A percentile compares a stretch with the other conserved stretches of the same genome.
Conservation (phyloP, 768 basidiomycete species). For the Mycena haematopus region DNA sequence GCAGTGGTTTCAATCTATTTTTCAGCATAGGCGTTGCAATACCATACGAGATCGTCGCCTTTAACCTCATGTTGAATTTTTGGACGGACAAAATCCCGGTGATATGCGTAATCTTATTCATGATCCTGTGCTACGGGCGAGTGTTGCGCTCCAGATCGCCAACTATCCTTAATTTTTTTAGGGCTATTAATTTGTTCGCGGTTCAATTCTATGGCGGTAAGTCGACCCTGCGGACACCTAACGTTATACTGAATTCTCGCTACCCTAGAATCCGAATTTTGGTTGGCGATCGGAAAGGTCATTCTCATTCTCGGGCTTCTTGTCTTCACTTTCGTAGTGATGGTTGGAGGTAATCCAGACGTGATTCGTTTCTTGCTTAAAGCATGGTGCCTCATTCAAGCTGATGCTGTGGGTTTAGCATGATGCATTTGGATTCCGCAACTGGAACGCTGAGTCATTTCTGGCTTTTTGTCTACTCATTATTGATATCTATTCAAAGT, state of each 20-base stretch:
- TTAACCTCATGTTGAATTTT: constrained; percentile 57
- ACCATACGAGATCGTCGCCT: constrained; percentile 60
- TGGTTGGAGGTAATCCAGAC: constrained; percentile 40
- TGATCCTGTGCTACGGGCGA: constrained; percentile 43
- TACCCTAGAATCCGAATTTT: constrained; percentile 57
- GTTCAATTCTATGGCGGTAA: constrained; percentile 56
- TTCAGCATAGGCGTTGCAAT: constrained; percentile 49
- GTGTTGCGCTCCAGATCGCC: background rate
- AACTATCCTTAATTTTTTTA: constrained; percentile 25
- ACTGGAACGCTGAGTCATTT: constrained; percentile 45
- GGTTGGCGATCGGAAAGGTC: constrained; percentile 59
- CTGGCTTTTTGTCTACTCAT: background rate
- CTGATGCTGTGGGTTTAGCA: constrained; percentile 56
- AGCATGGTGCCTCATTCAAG: constrained; percentile 23
- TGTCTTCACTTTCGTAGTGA: constrained; percentile 60
- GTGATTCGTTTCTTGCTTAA: background rate
- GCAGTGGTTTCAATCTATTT: constrained; percentile 63
- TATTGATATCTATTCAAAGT: constrained; percentile 40
- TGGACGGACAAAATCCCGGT: constrained; percentile 60
- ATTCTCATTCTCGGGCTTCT: constrained; percentile 53
- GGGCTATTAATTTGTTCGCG: constrained; percentile 53
- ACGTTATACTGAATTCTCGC: background rate
- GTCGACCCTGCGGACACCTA: background rate
- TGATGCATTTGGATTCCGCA: constrained; percentile 61
- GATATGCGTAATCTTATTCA: constrained; percentile 49